phyloP scores from a whole-genome alignment of 139 green algal genomes.

The Asterochloris erici region DNA sequence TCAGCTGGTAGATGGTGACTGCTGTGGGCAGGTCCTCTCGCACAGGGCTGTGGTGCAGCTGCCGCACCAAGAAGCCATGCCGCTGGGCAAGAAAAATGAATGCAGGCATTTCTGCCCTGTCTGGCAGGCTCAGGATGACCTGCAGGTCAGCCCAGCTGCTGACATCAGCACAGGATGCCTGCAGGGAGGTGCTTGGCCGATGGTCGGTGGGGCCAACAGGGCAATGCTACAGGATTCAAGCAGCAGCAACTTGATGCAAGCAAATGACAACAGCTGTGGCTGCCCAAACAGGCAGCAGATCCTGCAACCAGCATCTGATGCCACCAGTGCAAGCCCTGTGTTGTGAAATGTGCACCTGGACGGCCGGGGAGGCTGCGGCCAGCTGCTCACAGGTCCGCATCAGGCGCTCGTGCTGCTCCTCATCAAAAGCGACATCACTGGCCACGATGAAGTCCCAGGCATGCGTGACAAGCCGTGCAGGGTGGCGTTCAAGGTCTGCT shows the following conservation, averaged over 20 bases:
- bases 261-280: background rate
- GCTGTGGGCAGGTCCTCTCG: background rate
- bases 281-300: background rate
- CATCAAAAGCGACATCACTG: conserved; percentile 14
- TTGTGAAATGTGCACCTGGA: background rate
- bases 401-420: background rate
- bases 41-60: background rate
- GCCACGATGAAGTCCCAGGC: background rate
- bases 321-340: background rate
- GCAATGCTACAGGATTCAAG: background rate
- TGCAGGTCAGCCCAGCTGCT: background rate
- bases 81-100: background rate
- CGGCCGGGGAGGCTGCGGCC: background rate
- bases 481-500: too few species aligned
- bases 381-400: conserved; percentile 8
- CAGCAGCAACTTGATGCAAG: background rate
- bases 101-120: conserved; percentile 7
- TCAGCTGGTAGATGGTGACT: conserved; percentile 16
- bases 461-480: too few species aligned
- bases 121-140: conserved; percentile 16
- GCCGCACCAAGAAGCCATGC: conserved; percentile 6
- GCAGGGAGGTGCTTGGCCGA: background rate
- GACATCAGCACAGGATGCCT: background rate
- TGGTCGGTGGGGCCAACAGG: too few species aligned
- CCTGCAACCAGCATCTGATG: background rate